Evolutionary conservation across 495 filamentous ascomycete species (phyloP).

Genomic region (Trichoderma virens): DNA sequence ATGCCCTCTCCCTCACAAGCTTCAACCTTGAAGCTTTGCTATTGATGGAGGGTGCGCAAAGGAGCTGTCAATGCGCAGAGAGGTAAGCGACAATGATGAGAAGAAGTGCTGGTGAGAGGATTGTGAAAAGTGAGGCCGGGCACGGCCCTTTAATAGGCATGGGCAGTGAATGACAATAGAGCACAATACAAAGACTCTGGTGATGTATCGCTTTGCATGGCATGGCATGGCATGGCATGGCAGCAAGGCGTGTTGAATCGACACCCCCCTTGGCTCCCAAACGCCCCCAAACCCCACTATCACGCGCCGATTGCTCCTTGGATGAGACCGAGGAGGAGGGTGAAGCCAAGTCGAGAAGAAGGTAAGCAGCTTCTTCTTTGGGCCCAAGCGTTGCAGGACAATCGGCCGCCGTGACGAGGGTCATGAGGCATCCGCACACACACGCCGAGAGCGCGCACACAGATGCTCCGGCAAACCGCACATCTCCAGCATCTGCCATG

Average conservation of each 20-base stretch:
- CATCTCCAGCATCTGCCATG: neutral
- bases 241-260: conserved; percentile 8
- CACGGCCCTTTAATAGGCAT: neutral
- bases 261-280: neutral
- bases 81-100: neutral
- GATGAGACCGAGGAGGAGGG: conserved; percentile 6
- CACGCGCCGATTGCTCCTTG: conserved; percentile 4
- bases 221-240: too few species aligned
- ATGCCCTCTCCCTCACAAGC: conserved; percentile 1
- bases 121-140: conserved; percentile 5
- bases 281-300: neutral
- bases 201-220: neutral
- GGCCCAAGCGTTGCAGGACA: neutral
- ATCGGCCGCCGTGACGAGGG: conserved; percentile 6
- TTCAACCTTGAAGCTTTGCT: neutral
- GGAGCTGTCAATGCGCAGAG: neutral
- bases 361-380: conserved; percentile 7
- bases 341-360: neutral
- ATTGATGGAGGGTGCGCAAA: neutral
- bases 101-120: neutral
- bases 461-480: neutral
- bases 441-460: neutral
- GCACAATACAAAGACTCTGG: neutral
- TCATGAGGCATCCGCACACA: conserved; percentile 7
- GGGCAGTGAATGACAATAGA: neutral